A percentile compares a stretch with the other conserved stretches of the same genome.
phyloP scores from a whole-genome alignment of 164 flowering plant genomes.

The Aristolochia californica region DNA sequence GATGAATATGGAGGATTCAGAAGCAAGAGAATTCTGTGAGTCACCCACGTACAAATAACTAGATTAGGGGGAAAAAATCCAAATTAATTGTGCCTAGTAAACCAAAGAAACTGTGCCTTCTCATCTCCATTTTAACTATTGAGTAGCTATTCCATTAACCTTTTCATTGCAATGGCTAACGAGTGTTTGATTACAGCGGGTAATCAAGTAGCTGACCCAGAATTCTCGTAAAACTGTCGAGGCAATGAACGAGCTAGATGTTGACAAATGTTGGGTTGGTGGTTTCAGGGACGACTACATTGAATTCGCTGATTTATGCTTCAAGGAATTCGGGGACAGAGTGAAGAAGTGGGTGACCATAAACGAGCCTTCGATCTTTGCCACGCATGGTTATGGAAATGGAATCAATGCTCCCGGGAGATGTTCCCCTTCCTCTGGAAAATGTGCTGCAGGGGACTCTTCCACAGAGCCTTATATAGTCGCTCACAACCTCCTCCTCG shows the following conservation, averaged over 20 bases:
- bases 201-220: not conserved
- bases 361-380: conserved; percentile 24
- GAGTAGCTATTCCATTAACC: too few relatives aligned
- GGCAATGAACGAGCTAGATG: not conserved
- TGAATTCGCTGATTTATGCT: conserved; percentile 25
- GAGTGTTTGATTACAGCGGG: not conserved
- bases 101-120: too few relatives aligned
- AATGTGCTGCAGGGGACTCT: conserved; percentile 35
- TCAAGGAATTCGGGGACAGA: conserved; percentile 25
- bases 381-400: conserved; percentile 16
- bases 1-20: conserved; percentile 29
- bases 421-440: conserved; percentile 23
- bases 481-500: conserved; percentile 31
- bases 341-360: conserved; percentile 28
- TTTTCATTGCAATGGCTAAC: not conserved
- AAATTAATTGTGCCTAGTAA: too few relatives aligned
- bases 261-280: not conserved
- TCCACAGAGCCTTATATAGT: conserved; percentile 34
- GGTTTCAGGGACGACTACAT: conserved; percentile 22
- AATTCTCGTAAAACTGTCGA: not conserved
- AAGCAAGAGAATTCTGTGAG: conserved; percentile 17
- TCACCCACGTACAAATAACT: too few relatives aligned
- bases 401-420: conserved; percentile 31
- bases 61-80: too few relatives aligned
- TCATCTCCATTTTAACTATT: too few relatives aligned